Conservation (phyloP, 2,329 filamentous ascomycete genomes). For the Colletotrichum shisoi region DNA sequence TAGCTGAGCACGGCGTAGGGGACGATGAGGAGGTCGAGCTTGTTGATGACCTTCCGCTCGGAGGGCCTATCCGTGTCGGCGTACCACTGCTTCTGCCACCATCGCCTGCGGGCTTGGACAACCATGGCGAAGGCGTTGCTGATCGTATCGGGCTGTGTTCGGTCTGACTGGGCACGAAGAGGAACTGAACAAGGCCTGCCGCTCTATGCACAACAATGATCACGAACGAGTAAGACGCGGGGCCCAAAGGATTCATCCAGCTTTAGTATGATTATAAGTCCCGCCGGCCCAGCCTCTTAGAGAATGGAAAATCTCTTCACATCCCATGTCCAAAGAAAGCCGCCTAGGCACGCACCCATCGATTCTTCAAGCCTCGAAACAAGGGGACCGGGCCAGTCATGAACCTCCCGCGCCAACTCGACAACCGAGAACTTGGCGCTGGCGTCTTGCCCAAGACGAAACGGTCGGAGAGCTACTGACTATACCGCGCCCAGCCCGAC, state of each 20-base stretch:
- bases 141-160: neutral
- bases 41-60: constrained; percentile 52
- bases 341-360: neutral
- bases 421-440: neutral
- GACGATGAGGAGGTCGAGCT: constrained; percentile 53
- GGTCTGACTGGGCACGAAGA: neutral
- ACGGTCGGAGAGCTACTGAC: neutral
- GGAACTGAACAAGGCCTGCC: neutral
- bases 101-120: constrained; percentile 42
- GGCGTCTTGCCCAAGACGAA: neutral
- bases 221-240: neutral
- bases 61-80: constrained; percentile 57
- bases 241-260: constrained; percentile 3
- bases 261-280: constrained; percentile 21
- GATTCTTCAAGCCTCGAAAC: neutral
- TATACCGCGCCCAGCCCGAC: constrained; percentile 2
- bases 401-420: neutral
- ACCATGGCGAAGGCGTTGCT: constrained; percentile 3
- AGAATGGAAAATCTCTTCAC: neutral
- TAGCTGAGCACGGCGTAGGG: constrained; percentile 47
- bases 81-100: constrained; percentile 58
- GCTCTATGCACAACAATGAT: too few relatives aligned
- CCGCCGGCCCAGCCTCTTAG: neutral
- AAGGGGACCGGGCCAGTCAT: neutral
- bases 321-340: constrained; percentile 11